These are phyloP conservation scores for Boletus sp. DNA, from an alignment of 768 basidiomycete species.

Conservation along the genomic window DNA sequence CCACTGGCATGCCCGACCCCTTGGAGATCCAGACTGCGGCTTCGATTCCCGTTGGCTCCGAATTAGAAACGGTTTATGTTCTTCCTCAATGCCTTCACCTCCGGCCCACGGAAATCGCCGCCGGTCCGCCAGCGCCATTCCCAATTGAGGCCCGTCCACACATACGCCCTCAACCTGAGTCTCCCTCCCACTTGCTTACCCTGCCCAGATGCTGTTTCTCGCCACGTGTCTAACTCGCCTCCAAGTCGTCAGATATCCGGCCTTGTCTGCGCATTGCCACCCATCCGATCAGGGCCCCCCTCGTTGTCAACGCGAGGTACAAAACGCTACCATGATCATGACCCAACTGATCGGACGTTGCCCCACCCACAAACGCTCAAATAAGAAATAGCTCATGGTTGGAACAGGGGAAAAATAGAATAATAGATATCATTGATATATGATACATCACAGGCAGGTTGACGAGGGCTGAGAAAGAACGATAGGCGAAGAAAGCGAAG, in stretches of 20 bases:
- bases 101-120: not conserved
- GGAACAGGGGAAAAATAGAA: slow-evolving; percentile 11
- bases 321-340: slow-evolving; percentile 5
- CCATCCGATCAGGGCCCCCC: slow-evolving; percentile 9
- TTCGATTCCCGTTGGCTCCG: not conserved
- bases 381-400: not conserved
- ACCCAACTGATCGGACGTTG: slow-evolving; percentile 10
- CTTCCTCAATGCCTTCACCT: not conserved
- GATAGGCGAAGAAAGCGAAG: not conserved
- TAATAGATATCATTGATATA: slow-evolving; percentile 21
- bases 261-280: slow-evolving; percentile 4
- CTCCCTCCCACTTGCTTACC: not conserved
- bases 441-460: slow-evolving; percentile 5
- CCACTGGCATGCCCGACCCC: not conserved
- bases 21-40: not conserved
- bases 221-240: slow-evolving; percentile 10
- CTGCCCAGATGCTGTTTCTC: not conserved
- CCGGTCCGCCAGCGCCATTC: not conserved
- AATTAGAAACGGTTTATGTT: not conserved
- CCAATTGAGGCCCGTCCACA: slow-evolving; percentile 11
- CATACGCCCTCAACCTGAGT: slow-evolving; percentile 22
- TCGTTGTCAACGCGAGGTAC: slow-evolving; percentile 26
- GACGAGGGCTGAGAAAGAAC: not conserved
- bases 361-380: slow-evolving; percentile 1
- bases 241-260: slow-evolving; percentile 2